Base-by-base conservation (phyloP, 2,329 filamentous ascomycete genomes). In the Aspergillus carbonarius region DNA sequence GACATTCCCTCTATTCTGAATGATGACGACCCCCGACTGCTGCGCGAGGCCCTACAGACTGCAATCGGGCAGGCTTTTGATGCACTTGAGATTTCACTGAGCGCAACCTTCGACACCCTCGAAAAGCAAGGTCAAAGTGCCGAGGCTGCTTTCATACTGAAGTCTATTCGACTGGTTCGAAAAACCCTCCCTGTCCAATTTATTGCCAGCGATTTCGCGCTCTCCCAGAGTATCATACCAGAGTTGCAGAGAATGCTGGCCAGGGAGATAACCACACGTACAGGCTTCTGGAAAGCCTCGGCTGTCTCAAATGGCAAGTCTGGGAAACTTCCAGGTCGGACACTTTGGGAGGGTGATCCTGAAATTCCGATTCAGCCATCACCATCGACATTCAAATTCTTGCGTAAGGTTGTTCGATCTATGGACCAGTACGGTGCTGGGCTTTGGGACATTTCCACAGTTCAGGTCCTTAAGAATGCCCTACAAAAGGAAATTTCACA, bases 311-410 rank as follows among this genome's bases (percentile, higher is more conserved):
- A 87, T 53, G 65, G 73, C 1, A 72, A 83, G 40, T 73, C 78
- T 1, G 82, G 77, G 55, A 76, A 69, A 27, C 81, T 90, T 0
- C 81, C 82, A 2, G 87, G 88, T 6, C 82, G 87, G 53, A 81
- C 84, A 0, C 79, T 97, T 0, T 97, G 93, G 93, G 92, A 96
- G 70, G 90, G 90, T 0, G 80, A 85, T 37, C 90, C 90, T 0
- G 80, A 85, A 25, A 72, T 96, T 42, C 93, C 93, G 0, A 82
- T 86, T 5, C 91, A 95, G 68, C 92, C 92, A 1, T 93, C 91
- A 0, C 87, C 91, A 0, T 81, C 82, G 18, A 79, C 86, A 0
- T 96, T 96, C 70, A 84, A 83, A 60, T 87, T 96, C 55, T 69
- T 97, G 50, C 85, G 86, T 23, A 81, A 81, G 46, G 70, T 96